phyloP scores from a whole-genome alignment of 495 filamentous ascomycete species.

The Elasticomyces elasticus region DNA sequence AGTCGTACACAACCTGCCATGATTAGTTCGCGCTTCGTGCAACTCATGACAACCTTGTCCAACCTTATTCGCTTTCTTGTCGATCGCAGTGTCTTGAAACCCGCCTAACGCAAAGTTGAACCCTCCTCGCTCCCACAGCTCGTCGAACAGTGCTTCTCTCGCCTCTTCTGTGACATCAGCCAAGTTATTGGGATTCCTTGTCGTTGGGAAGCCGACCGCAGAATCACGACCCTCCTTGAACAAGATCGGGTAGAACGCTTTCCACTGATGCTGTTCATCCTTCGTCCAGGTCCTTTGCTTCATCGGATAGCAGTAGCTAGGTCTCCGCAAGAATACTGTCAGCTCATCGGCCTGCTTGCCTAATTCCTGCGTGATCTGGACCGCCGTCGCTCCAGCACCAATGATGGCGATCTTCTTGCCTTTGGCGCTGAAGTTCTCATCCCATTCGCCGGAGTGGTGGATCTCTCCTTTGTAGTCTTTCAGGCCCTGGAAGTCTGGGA shows the following conservation, averaged over 20 bases:
- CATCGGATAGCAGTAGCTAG: slow-evolving; percentile 17
- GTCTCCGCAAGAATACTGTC: slow-evolving; percentile 19
- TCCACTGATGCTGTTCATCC: slow-evolving; percentile 15
- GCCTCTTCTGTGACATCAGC: slow-evolving; percentile 1
- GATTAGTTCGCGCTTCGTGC: neutral
- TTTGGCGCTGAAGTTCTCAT: slow-evolving; percentile 25
- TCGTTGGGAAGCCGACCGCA: slow-evolving; percentile 2
- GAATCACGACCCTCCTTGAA: slow-evolving; percentile 1
- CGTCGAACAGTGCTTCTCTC: slow-evolving; percentile 9
- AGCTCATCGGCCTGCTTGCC: slow-evolving; percentile 14
- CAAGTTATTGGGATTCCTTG: neutral
- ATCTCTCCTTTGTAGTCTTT: slow-evolving; percentile 35
- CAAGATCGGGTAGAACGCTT: slow-evolving; percentile 31
- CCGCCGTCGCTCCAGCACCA: slow-evolving; percentile 19
- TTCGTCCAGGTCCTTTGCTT: neutral
- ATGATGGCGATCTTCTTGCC: slow-evolving; percentile 18
- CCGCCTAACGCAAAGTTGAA: slow-evolving; percentile 2
- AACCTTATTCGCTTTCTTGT: slow-evolving; percentile 16
- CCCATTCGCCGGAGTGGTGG: slow-evolving; percentile 43
- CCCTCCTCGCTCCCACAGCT: slow-evolving; percentile 10
- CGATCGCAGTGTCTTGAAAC: slow-evolving; percentile 8
- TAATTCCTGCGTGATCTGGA: slow-evolving; percentile 21
- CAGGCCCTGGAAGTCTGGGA: slow-evolving; percentile 29
- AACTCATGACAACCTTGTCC: neutral
- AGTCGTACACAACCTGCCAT: slow-evolving; percentile 7